phyloP scores from a whole-genome alignment of 805 yeast genomes.

The Saturnispora hagleri region DNA sequence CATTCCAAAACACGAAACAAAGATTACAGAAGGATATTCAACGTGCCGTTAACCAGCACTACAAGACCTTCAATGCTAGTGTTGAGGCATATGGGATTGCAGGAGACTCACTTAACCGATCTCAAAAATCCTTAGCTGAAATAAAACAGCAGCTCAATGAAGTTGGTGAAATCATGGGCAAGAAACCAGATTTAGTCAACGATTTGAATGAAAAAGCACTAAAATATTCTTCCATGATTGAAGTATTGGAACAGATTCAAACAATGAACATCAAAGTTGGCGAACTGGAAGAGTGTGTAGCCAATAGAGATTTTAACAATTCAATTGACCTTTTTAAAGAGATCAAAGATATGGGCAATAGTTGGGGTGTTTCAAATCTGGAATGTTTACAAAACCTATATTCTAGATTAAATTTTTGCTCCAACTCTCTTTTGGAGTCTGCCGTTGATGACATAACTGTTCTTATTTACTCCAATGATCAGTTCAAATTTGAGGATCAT shows the following conservation, averaged over 20 bases:
- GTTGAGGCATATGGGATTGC: conserved; percentile 77
- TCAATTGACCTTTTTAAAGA: conserved; percentile 31
- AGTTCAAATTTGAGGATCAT: neutral
- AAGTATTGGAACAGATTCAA: conserved; percentile 58
- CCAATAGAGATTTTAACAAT: conserved; percentile 56
- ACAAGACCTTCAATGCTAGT: conserved; percentile 75
- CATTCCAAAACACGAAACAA: conserved; percentile 53
- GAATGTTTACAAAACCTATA: conserved; percentile 44
- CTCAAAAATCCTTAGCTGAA: conserved; percentile 35
- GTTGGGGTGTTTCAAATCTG: conserved; percentile 48
- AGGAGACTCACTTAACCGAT: conserved; percentile 50
- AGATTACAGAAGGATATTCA: conserved; percentile 51
- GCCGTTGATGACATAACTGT: conserved; percentile 69
- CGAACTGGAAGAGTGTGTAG: conserved; percentile 54
- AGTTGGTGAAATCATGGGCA: conserved; percentile 24
- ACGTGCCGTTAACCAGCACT: conserved; percentile 68
- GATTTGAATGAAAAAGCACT: conserved; percentile 59
- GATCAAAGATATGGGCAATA: conserved; percentile 37
- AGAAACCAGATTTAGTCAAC: conserved; percentile 45
- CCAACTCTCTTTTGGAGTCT: conserved; percentile 54
- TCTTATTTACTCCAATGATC: conserved; percentile 30
- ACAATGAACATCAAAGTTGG: conserved; percentile 50
- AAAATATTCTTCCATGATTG: conserved; percentile 59
- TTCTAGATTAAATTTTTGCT: conserved; percentile 45
- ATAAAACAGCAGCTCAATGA: conserved; percentile 16